A percentile compares a stretch with the other conserved stretches of the same genome.
Conservation (phyloP, 2,329 filamentous ascomycete species). For the Trichoderma polysporum region DNA sequence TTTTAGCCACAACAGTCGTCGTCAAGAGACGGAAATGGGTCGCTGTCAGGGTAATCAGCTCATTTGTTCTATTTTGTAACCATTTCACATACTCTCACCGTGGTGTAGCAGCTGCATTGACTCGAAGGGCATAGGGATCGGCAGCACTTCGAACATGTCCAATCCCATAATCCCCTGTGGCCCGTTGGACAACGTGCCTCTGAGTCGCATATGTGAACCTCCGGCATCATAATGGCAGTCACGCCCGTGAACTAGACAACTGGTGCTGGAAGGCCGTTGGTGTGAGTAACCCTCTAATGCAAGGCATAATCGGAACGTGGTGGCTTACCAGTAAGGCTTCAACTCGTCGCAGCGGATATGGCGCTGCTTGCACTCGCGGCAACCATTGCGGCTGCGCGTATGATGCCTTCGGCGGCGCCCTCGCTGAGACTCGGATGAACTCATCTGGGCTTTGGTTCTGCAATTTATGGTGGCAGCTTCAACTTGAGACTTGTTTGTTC, state of each 20-base stretch:
- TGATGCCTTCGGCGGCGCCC: neutral
- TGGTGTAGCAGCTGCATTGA: neutral
- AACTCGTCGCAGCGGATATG: conserved; percentile 3
- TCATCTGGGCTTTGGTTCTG: neutral
- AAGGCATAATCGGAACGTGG: too few species aligned
- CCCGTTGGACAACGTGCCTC: neutral
- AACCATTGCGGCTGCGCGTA: conserved; percentile 1
- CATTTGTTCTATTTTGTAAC: neutral
- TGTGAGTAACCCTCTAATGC: neutral
- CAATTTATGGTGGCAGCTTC: neutral
- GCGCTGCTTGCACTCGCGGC: conserved; percentile 1
- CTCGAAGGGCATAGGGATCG: neutral
- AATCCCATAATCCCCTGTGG: neutral
- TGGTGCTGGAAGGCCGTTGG: neutral
- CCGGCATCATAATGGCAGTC: neutral
- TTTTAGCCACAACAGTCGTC: neutral
- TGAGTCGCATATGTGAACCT: neutral
- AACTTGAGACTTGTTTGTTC: neutral
- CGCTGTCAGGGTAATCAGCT: neutral
- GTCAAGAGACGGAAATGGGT: conserved; percentile 3
- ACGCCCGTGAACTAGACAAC: neutral
- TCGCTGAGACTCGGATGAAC: neutral
- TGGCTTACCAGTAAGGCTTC: conserved; percentile 2
- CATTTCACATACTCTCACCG: neutral
- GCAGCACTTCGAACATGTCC: neutral